Evolutionary conservation across 2,329 filamentous ascomycete species (phyloP), one percentile per base, ranked within the genome.

Genomic region (Trichothecium roseum): DNA sequence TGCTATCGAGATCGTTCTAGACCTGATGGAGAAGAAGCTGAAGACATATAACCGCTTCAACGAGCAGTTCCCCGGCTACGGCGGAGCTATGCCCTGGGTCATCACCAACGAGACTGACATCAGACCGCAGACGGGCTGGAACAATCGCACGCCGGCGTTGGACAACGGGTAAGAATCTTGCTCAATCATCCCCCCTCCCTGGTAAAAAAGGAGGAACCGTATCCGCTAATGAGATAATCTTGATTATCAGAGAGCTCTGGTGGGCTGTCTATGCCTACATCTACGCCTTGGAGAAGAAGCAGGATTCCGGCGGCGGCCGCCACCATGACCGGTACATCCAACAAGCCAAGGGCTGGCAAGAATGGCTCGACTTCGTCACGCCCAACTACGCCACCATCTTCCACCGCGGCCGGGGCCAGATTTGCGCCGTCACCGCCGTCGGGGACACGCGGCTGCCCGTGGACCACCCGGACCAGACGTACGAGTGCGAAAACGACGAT

Each of bases 181-280:
- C n/a, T n/a, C n/a, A n/a, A n/a, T n/a, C 18, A 8, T 17, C 16
- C 4, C 32, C 4, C 27, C 16, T 17, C 22, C 16, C 5, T 5
- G n/a, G 16, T 14, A 18, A 16, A 10, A 32, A 8, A 16, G 13
- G 18, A 12, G 30, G 10, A 7, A 30, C n/a, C 8, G 28, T 9
- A 28, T 9, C 26, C 9, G 9, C n/a, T n/a, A 28, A 28, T 9
- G 26, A 28, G n/a, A 28, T 28, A 28, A 7, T 8, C 18, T 7
- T 30, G 28, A 30, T 22, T 15, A 14, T 27, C 9, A 37, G 28
- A 24, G 59, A 63, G 38, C 50, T 64, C 1, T 39, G 63, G 1
- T 64, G 61, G 60, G 60, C 59, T 8, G 57, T 64, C 1, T 63
- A 64, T 34, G 59, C 53, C 12, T 55, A 50, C 15, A 55, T 63